phyloP scores from a whole-genome alignment of 805 yeast species.

The Yarrowia hollandica region DNA sequence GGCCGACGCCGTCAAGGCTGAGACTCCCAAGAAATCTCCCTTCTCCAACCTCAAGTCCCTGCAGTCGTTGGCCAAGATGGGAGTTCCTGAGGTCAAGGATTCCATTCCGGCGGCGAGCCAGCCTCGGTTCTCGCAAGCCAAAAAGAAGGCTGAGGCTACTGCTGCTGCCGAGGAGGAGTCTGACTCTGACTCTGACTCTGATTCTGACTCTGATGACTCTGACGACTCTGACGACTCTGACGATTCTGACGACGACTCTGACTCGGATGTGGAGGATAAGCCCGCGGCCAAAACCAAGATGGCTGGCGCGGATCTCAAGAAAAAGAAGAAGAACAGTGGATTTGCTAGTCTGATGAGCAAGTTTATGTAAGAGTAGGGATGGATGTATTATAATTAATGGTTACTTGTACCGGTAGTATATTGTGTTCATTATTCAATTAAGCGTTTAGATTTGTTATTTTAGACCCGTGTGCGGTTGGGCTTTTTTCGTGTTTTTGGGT shows the following conservation, averaged over 20 bases:
- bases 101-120: not conserved
- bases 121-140: not conserved
- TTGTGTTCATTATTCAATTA: no score
- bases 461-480: no score
- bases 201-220: not conserved
- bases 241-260: not conserved
- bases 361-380: constrained; percentile 8
- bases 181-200: not conserved
- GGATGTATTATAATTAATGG: constrained; percentile 6
- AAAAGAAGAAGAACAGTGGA: constrained; percentile 18
- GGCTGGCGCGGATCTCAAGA: constrained; percentile 10
- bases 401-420: no score
- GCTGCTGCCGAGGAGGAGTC: not conserved
- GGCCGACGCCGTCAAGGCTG: no score
- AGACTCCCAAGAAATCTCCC: not conserved
- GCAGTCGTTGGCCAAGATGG: constrained; percentile 1
- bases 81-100: constrained; percentile 12
- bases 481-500: no score
- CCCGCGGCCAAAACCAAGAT: not conserved
- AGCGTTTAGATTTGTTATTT: no score
- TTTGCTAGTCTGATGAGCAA: constrained; percentile 19
- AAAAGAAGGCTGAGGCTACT: not conserved
- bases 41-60: constrained; percentile 15
- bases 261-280: not conserved
- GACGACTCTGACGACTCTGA: constrained; percentile 20